Percentiles rank a stretch among this genome's conserved stretches.
Conservation (phyloP, 108 stramenopile genomes). For the Pelagomonas calceolata region DNA sequence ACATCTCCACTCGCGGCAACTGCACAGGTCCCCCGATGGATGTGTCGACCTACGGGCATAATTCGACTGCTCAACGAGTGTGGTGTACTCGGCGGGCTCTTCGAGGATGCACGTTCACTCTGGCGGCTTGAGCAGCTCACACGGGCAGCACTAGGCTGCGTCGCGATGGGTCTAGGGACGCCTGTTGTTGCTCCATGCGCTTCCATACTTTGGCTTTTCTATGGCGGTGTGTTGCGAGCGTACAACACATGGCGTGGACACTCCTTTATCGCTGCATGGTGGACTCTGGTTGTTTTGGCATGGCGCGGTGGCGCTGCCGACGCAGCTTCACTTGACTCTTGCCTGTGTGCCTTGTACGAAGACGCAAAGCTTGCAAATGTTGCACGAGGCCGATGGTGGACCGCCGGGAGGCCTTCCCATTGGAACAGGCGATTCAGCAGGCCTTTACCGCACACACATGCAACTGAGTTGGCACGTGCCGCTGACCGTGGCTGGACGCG, state of each 20-base stretch:
- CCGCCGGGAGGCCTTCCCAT: not conserved
- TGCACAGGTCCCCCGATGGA: not conserved
- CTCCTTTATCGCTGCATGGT: not conserved
- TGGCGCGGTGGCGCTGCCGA: not conserved
- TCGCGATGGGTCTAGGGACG: not conserved
- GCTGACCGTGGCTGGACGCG: not conserved
- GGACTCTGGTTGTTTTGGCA: not conserved
- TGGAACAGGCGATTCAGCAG: not conserved
- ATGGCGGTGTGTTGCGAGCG: not conserved
- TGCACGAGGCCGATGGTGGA: too few species aligned
- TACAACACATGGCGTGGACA: not conserved
- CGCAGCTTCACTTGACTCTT: not conserved
- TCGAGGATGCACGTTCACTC: not conserved
- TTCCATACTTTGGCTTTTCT: not conserved
- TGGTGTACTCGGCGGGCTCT: not conserved
- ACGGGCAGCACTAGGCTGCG: not conserved
- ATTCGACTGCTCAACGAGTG: not conserved
- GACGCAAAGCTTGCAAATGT: too few species aligned
- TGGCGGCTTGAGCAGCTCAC: not conserved
- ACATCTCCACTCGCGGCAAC: not conserved
- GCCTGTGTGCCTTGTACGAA: not conserved
- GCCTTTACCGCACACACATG: not conserved
- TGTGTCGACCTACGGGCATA: not conserved
- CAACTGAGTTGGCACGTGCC: not conserved
- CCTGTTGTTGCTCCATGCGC: not conserved